Percentiles rank a stretch among this genome's conserved stretches.
phyloP scores from a whole-genome alignment of 2,329 filamentous ascomycete species.

The Fusarium nisikadoi region DNA sequence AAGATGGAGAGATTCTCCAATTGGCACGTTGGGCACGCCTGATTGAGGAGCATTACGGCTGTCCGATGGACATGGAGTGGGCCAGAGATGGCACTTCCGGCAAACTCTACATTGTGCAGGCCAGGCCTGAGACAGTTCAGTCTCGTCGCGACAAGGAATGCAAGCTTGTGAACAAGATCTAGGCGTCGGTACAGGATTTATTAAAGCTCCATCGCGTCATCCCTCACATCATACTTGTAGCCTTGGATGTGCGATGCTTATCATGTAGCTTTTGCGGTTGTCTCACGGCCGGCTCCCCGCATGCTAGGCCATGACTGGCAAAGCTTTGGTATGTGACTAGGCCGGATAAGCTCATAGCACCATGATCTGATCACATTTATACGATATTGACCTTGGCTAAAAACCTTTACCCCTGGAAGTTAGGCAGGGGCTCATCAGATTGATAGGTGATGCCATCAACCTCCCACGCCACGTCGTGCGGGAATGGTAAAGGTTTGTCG shows the following conservation, averaged over 20 bases:
- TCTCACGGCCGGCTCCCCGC: not conserved
- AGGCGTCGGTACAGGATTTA: not conserved
- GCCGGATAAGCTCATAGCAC: not conserved
- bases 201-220: no score
- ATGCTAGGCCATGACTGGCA: not conserved
- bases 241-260: not conserved
- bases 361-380: not conserved
- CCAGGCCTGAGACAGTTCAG: slow-evolving; percentile 52
- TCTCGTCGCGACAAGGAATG: slow-evolving; percentile 41
- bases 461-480: not conserved
- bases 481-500: not conserved
- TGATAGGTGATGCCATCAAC: not conserved
- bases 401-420: not conserved
- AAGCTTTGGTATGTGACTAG: not conserved
- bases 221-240: not conserved
- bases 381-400: not conserved
- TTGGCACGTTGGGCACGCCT: slow-evolving; percentile 50
- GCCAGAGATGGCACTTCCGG: slow-evolving; percentile 48
- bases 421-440: not conserved
- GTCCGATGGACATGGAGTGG: slow-evolving; percentile 54
- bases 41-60: slow-evolving; percentile 50
- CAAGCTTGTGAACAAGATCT: not conserved
- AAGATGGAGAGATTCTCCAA: slow-evolving; percentile 49
- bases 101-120: slow-evolving; percentile 51
- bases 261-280: no score